Conservation (phyloP, 306 rosid genomes). For the Pyrus betulifolia region DNA sequence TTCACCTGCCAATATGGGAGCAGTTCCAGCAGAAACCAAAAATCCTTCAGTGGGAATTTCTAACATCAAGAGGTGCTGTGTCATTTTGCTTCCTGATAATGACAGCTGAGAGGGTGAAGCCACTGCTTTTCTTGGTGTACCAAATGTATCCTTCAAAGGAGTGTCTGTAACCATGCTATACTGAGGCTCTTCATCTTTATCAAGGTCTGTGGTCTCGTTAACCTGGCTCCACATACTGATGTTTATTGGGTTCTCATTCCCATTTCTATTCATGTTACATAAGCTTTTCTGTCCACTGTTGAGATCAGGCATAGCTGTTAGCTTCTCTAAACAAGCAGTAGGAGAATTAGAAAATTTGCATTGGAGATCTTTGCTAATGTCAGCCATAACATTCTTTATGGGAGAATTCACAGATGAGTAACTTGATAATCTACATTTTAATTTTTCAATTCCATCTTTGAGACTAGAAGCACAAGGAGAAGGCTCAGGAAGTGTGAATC, state of each 20-base stretch:
- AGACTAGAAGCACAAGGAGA: constrained; percentile 48
- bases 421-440: constrained; percentile 45
- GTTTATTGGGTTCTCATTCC: constrained; percentile 19
- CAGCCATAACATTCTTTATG: constrained; percentile 11
- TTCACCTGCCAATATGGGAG: constrained; percentile 13
- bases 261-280: constrained; percentile 24
- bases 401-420: constrained; percentile 44
- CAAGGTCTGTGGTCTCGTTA: constrained; percentile 22
- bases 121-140: constrained; percentile 9
- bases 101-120: constrained; percentile 30
- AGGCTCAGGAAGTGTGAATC: constrained; percentile 32
- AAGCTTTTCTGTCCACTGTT: constrained; percentile 23
- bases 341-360: constrained; percentile 31
- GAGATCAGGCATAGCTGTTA: constrained; percentile 22
- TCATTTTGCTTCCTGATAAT: constrained; percentile 22
- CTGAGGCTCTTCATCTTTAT: constrained; percentile 18
- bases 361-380: constrained; percentile 17
- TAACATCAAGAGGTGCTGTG: constrained; percentile 17
- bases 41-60: constrained; percentile 12
- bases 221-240: constrained; percentile 24
- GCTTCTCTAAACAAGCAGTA: constrained; percentile 32
- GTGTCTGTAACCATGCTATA: constrained; percentile 8
- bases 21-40: constrained; percentile 7
- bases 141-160: constrained; percentile 18
- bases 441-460: constrained; percentile 48